Conservation (phyloP, 2,329 filamentous ascomycete species). For the Cladosporium velox region DNA sequence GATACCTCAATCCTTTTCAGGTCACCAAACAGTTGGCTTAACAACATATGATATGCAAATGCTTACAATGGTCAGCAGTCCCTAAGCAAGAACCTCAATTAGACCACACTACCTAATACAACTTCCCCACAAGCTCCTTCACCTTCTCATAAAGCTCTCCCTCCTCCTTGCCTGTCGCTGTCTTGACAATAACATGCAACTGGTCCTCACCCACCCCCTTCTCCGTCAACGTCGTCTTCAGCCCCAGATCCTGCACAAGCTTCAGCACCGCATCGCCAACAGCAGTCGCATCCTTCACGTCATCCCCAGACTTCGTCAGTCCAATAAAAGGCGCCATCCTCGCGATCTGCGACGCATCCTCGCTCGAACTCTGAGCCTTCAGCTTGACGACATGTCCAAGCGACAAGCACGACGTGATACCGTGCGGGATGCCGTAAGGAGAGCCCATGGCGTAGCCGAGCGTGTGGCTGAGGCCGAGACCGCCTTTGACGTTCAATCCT, state of each 20-base stretch:
- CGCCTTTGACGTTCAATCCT: constrained; percentile 53
- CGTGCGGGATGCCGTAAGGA: constrained; percentile 59
- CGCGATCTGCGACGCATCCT: constrained; percentile 50
- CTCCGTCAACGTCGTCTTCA: constrained; percentile 50
- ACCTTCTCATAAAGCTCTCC: constrained; percentile 48
- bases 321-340: constrained; percentile 49
- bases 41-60: too few relatives aligned
- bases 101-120: constrained; percentile 40
- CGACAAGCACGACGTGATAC: constrained; percentile 57
- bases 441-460: constrained; percentile 55
- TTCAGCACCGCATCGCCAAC: constrained; percentile 49
- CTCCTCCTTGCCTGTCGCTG: constrained; percentile 47
- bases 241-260: constrained; percentile 46
- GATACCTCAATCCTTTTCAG: too few relatives aligned
- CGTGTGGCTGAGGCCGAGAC: constrained; percentile 48
- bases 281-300: constrained; percentile 45
- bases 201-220: constrained; percentile 48
- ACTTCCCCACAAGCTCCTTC: constrained; percentile 44
- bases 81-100: too few relatives aligned
- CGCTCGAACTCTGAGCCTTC: constrained; percentile 48
- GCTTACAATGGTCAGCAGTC: too few relatives aligned
- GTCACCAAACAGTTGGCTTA: too few relatives aligned
- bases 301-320: constrained; percentile 42
- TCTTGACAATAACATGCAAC: constrained; percentile 46
- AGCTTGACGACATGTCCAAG: constrained; percentile 57